Percentiles rank a stretch among this genome's conserved stretches.
Conservation (phyloP, 805 yeast genomes). For the Ogataea nakhonphanomensis region DNA sequence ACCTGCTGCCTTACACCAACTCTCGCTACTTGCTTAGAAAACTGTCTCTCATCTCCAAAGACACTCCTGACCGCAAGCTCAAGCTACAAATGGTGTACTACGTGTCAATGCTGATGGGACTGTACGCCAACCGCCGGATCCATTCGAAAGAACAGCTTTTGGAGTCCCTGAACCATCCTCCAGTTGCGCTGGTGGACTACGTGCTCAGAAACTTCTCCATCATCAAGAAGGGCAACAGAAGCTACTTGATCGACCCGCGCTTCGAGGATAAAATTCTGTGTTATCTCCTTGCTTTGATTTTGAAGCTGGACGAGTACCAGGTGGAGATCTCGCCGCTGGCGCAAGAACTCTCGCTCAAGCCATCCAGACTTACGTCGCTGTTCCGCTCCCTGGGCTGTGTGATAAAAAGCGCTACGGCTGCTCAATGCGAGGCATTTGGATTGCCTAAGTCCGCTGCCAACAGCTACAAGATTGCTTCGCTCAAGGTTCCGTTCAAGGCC, state of each 20-base stretch:
- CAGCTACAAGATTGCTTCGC: slow-evolving; percentile 72
- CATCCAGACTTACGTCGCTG: slow-evolving; percentile 62
- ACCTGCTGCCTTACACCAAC: slow-evolving; percentile 56
- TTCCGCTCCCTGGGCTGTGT: slow-evolving; percentile 81
- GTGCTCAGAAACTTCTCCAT: slow-evolving; percentile 70
- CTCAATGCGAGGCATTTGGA: slow-evolving; percentile 73
- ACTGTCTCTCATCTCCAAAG: slow-evolving; percentile 32
- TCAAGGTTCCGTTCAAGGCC: slow-evolving; percentile 83
- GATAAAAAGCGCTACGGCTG: slow-evolving; percentile 65
- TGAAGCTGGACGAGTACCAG: slow-evolving; percentile 73
- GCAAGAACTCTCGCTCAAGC: slow-evolving; percentile 77
- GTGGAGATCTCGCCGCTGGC: slow-evolving; percentile 81
- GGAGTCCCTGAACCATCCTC: slow-evolving; percentile 65
- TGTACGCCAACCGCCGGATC: slow-evolving; percentile 69
- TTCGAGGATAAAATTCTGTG: slow-evolving; percentile 84
- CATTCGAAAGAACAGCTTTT: slow-evolving; percentile 55
- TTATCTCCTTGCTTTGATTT: slow-evolving; percentile 63
- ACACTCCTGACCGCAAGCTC: slow-evolving; percentile 41
- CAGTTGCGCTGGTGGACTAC: slow-evolving; percentile 70
- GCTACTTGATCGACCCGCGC: slow-evolving; percentile 82
- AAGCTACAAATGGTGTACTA: slow-evolving; percentile 74
- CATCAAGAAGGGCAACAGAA: slow-evolving; percentile 63
- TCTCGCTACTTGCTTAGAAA: slow-evolving; percentile 55
- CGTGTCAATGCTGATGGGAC: slow-evolving; percentile 74
- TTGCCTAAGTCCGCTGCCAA: slow-evolving; percentile 50